Percentiles rank a stretch among this genome's conserved stretches.
These are phyloP conservation scores for Coffea humblotiana DNA, from an alignment of 305 asterid genomes.

Conservation along the genomic window DNA sequence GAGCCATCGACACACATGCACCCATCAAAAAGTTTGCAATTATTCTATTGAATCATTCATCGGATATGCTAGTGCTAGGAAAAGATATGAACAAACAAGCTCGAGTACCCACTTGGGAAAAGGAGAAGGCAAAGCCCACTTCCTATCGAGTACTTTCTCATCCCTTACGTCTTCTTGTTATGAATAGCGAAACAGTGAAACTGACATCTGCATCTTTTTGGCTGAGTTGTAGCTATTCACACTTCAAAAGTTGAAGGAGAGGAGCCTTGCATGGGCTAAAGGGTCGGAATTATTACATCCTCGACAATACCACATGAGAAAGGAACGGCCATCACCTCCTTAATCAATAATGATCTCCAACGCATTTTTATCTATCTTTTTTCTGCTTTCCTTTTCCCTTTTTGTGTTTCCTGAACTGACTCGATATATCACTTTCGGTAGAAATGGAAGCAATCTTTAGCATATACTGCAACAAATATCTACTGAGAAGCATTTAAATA, in stretches of 20 bases:
- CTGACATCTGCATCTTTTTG: conserved; percentile 10
- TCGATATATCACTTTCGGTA: background rate
- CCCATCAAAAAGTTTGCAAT: background rate
- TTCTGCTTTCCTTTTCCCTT: background rate
- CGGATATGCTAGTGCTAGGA: background rate
- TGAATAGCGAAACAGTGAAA: background rate
- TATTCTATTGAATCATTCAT: background rate
- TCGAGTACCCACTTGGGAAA: conserved; percentile 12
- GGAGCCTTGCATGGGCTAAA: background rate
- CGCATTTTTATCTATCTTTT: background rate
- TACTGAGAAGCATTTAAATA: too few species aligned
- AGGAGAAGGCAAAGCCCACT: conserved; percentile 6
- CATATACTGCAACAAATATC: background rate
- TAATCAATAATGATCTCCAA: background rate
- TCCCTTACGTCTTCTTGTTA: background rate
- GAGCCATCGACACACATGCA: conserved; percentile 10
- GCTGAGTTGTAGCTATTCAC: conserved; percentile 9
- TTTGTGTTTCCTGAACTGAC: background rate
- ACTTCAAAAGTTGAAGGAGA: background rate
- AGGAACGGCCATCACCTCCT: background rate
- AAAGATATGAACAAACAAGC: background rate
- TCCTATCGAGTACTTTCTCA: background rate
- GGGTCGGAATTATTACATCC: conserved; percentile 13
- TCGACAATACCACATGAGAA: conserved; percentile 20
- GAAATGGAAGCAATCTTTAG: background rate